phyloP scores from a whole-genome alignment of 768 basidiomycete species.

The Rhizopogon rudus region DNA sequence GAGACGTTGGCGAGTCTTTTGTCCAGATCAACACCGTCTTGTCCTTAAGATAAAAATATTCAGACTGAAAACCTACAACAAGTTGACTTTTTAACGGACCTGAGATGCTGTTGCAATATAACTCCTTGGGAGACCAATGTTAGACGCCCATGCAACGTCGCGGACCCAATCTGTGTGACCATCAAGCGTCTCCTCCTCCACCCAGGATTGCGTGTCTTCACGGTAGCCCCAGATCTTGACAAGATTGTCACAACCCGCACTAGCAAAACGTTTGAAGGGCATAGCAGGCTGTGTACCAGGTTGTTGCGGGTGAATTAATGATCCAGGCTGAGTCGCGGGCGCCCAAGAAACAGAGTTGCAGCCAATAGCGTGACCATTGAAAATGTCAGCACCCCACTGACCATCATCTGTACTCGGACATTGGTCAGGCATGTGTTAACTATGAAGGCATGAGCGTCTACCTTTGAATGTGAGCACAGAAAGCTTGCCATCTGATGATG shows the following conservation, averaged over 20 bases:
- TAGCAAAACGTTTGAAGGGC: conserved; percentile 86
- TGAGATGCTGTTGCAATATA: conserved; percentile 97
- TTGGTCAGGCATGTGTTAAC: neutral
- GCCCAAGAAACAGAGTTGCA: conserved; percentile 98
- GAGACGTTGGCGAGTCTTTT: conserved; percentile 65
- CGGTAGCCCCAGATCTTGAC: conserved; percentile 91
- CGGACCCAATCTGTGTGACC: conserved; percentile 97
- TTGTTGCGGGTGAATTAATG: conserved; percentile 69
- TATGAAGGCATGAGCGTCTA: conserved; percentile 30
- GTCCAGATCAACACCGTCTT: conserved; percentile 90
- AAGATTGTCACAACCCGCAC: conserved; percentile 92
- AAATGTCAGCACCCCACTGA: conserved; percentile 91
- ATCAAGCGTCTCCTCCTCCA: conserved; percentile 85
- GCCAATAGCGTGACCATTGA: conserved; percentile 92
- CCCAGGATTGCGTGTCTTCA: conserved; percentile 84
- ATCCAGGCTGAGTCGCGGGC: conserved; percentile 81
- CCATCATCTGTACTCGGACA: conserved; percentile 67
- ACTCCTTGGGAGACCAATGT: conserved; percentile 87
- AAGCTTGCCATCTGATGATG: conserved; percentile 93
- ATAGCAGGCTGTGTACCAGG: conserved; percentile 32
- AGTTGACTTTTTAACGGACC: conserved; percentile 28
- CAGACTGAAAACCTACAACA: neutral
- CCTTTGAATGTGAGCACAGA: conserved; percentile 97
- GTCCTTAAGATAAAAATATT: conserved; percentile 37
- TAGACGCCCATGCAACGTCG: conserved; percentile 98